phyloP scores from a whole-genome alignment of 257 asterid genomes.

The Solanum piurae region DNA sequence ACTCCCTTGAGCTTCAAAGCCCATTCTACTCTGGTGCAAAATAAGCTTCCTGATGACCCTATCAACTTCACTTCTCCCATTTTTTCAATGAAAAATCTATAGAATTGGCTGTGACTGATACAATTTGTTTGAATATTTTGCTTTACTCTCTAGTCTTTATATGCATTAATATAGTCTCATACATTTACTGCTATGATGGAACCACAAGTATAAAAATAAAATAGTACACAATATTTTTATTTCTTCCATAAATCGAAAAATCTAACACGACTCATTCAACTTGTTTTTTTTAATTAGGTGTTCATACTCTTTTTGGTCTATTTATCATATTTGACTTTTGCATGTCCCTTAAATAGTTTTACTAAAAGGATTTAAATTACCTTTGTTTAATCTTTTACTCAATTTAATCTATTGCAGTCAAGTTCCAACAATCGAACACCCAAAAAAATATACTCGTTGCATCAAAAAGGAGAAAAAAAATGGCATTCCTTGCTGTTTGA shows the following conservation, averaged over 20 bases:
- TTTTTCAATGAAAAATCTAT: neutral
- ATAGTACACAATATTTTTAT: neutral
- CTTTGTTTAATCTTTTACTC: neutral
- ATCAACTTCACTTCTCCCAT: conserved; percentile 25
- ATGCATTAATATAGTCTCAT: neutral
- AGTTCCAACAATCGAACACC: neutral
- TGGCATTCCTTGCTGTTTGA: neutral
- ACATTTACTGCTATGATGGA: neutral
- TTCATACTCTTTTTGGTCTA: neutral
- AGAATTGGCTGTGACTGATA: neutral
- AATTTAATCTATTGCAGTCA: neutral
- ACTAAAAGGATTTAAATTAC: neutral
- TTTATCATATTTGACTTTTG: neutral
- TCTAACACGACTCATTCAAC: neutral
- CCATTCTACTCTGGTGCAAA: conserved; percentile 30
- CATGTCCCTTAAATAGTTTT: neutral
- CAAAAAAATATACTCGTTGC: neutral
- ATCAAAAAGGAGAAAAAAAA: no score
- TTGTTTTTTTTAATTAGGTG: neutral
- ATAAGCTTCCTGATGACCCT: conserved; percentile 21
- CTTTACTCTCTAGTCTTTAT: neutral
- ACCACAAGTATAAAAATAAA: neutral
- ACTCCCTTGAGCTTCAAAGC: conserved; percentile 34
- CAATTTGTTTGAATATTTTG: neutral
- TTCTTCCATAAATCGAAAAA: neutral